Evolutionary conservation across 371 early-diverging fungal species (phyloP).

Genomic region (Neoconidiobolus thromboides): DNA sequence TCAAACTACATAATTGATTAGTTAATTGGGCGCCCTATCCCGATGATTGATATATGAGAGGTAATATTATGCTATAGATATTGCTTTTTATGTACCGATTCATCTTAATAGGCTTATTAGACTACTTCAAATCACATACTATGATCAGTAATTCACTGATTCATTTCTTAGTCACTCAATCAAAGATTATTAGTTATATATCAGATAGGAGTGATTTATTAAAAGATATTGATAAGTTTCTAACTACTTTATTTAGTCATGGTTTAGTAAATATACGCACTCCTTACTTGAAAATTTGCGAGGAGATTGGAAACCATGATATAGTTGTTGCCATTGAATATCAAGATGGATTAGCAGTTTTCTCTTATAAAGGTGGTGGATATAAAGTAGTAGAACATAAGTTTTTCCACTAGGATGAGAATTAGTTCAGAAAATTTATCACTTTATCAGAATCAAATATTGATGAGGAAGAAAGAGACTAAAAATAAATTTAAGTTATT

Average conservation of each 20-base stretch:
- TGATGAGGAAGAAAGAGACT: conserved; percentile 18
- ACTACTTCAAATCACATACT: neutral
- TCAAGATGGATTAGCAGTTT: conserved; percentile 23
- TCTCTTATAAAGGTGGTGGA: conserved; percentile 9
- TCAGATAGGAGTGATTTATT: conserved; percentile 5
- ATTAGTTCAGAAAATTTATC: conserved; percentile 7
- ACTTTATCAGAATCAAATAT: conserved; percentile 18
- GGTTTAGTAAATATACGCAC: conserved; percentile 23
- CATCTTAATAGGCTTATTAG: neutral
- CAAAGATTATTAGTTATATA: conserved; percentile 9
- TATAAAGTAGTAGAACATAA: conserved; percentile 10
- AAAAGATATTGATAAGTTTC: conserved; percentile 7
- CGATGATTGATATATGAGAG: no score
- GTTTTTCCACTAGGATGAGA: conserved; percentile 9
- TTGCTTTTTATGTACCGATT: no score
- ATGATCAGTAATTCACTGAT: neutral
- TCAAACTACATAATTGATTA: no score
- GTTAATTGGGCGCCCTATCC: no score
- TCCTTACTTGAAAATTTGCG: conserved; percentile 22
- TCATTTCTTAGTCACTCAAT: neutral
- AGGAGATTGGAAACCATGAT: conserved; percentile 24
- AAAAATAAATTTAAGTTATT: conserved; percentile 1
- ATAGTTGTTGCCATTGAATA: conserved; percentile 34
- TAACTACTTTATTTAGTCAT: conserved; percentile 18
- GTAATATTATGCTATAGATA: no score